Conservation (phyloP, 257 asterid species). For the Petrea volubilis region DNA sequence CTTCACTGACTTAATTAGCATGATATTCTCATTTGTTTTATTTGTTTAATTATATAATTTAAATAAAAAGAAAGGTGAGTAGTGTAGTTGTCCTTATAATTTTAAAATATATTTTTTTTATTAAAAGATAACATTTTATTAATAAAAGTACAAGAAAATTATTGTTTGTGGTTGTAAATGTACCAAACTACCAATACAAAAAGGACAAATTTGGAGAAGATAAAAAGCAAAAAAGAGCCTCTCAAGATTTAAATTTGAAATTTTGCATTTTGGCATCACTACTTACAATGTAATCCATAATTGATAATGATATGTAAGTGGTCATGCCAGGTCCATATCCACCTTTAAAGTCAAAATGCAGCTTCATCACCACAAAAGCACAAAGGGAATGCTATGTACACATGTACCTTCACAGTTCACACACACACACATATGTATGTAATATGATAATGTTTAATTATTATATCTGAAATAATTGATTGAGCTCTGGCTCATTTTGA, state of each 20-base stretch:
- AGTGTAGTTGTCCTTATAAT: no score
- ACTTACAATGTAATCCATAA: neutral
- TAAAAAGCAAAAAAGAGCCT: neutral
- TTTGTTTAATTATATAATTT: no score
- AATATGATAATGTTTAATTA: neutral
- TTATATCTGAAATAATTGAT: neutral
- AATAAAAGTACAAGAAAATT: neutral
- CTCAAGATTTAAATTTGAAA: neutral
- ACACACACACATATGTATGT: neutral
- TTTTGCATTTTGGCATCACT: conserved; percentile 1
- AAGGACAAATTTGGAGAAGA: neutral
- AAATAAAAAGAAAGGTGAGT: no score
- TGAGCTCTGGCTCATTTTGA: neutral
- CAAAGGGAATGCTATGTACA: neutral
- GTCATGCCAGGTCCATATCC: conserved; percentile 16
- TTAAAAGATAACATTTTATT: no score
- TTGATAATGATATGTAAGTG: neutral
- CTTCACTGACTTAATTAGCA: no score
- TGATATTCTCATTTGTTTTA: no score
- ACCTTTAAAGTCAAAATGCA: conserved; percentile 19
- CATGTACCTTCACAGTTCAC: no score
- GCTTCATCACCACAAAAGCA: conserved; percentile 31
- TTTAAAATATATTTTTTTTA: no score
- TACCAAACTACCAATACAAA: neutral
- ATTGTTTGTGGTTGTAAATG: neutral